Conservation (phyloP, 2,329 filamentous ascomycete genomes). For the Colletotrichum trifolii region DNA sequence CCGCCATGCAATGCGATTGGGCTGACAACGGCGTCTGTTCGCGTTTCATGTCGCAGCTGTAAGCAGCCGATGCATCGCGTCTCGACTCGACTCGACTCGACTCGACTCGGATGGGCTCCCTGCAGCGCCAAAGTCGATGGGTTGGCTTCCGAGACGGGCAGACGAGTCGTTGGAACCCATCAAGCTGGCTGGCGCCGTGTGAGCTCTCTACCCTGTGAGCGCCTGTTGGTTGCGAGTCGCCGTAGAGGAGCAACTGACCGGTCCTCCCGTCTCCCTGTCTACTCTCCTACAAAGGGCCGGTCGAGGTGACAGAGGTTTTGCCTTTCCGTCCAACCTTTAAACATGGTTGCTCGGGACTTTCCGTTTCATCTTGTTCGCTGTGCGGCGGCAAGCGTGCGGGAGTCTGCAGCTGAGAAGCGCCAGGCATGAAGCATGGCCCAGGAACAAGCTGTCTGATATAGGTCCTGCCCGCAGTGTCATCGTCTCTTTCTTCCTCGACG, state of each 20-base stretch:
- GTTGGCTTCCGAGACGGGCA: conserved; percentile 21
- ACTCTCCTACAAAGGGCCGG: not conserved
- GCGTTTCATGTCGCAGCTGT: conserved; percentile 21
- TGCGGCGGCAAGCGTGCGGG: conserved; percentile 9
- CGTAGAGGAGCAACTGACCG: not conserved
- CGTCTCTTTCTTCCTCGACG: not conserved
- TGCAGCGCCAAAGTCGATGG: not conserved
- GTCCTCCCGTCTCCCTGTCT: not conserved
- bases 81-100: conserved; percentile 17
- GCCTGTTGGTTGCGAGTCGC: not conserved
- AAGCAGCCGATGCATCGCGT: conserved; percentile 4
- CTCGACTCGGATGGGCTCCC: not conserved
- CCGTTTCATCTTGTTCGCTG: conserved; percentile 23
- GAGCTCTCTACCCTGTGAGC: not conserved
- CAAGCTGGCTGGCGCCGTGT: not conserved
- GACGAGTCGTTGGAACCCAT: conserved; percentile 23
- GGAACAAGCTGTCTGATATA: conserved; percentile 24
- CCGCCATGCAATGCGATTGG: conserved; percentile 20
- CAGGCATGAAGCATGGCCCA: not conserved
- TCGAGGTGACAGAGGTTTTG: not conserved
- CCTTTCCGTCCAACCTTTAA: conserved; percentile 26
- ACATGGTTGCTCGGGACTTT: not conserved
- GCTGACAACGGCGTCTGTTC: conserved; percentile 11
- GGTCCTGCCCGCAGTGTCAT: not conserved
- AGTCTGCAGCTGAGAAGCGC: not conserved